Evolutionary conservation across 495 filamentous ascomycete genomes (phyloP).

Genomic region (Bathelium albidoporum): DNA sequence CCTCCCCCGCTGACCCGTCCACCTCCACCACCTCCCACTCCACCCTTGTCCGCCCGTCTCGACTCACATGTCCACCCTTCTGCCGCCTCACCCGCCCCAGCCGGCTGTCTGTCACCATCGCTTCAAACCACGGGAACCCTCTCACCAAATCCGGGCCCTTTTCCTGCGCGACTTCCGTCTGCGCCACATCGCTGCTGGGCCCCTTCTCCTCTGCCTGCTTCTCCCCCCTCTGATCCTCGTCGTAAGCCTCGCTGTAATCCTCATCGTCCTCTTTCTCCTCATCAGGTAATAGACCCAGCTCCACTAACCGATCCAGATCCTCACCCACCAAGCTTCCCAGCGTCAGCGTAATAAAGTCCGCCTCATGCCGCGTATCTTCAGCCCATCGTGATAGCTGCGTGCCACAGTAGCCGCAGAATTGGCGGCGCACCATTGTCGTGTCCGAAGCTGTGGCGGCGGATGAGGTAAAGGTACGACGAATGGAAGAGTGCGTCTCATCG

Average conservation of each 20-base stretch:
- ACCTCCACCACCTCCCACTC: constrained; percentile 77
- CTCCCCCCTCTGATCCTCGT: constrained; percentile 11
- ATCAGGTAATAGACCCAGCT: constrained; percentile 52
- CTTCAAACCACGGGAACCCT: constrained; percentile 76
- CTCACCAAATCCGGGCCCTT: constrained; percentile 31
- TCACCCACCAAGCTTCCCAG: constrained; percentile 58
- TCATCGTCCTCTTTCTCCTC: constrained; percentile 31
- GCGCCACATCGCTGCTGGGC: constrained; percentile 31
- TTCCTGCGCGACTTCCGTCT: constrained; percentile 7
- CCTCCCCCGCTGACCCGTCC: constrained; percentile 28
- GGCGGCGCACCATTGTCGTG: constrained; percentile 39
- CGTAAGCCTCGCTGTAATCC: constrained; percentile 34
- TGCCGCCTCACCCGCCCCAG: constrained; percentile 55
- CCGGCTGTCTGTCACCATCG: constrained; percentile 61
- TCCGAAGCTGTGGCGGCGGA: constrained; percentile 35
- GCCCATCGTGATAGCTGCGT: constrained; percentile 73
- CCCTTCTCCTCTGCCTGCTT: constrained; percentile 21
- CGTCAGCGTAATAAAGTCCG: constrained; percentile 63
- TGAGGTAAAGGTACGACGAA: constrained; percentile 61
- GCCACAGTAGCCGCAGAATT: constrained; percentile 88
- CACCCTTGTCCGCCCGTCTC: constrained; percentile 49
- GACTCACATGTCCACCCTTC: constrained; percentile 40
- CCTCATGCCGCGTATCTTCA: constrained; percentile 55
- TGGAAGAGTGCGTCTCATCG: constrained; percentile 63
- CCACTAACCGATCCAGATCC: constrained; percentile 58